Evolutionary conservation across 768 basidiomycete species (phyloP), one percentile per base, ranked within the genome.

Genomic region (Calocybe gangraenosa): DNA sequence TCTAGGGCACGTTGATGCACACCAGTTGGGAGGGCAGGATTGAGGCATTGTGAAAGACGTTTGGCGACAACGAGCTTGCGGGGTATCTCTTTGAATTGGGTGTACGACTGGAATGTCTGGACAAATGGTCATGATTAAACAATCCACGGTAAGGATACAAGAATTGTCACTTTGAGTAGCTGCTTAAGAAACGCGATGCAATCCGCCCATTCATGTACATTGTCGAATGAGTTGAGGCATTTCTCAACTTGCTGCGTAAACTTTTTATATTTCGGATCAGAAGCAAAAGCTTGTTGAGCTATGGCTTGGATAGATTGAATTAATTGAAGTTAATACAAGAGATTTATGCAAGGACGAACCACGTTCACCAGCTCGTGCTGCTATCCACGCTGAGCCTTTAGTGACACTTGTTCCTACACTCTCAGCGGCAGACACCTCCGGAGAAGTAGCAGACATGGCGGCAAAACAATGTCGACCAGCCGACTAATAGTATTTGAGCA

Each of bases 131-230:
- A 25, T 40, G 6, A 44, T 38, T 41, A 14, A 3, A 25, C 13
- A 28, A 7, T 20, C 43, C 30, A 18, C 3, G 11, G 5, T 23
- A 14, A 32, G 30, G 44, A 10, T 9, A 15, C 9, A 14, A 19
- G 18, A 25, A 34, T 33, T 52, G 63, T 35, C 56, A 90, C 92
- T 76, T 96, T 96, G 48, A 95, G 78, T 49, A 96, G 66, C 54
- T 93, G 87, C 61, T 94, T 94, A 63, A 99, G 65, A 67, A 98
- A 99, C 32, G 94, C 86, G 60, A 96, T 98, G 63, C 93, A 98
- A 69, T 99, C 96, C 48, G 96, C 94, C 96, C 96, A 99, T 69
- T 99, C 96, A 46, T 95, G 91, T 47, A 96, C 92, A 58, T 82
- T 90, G 59, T 96, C 93, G 58, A 99, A 98, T 1, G 92, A 84